These are phyloP conservation scores for Trametes polyzona DNA, from an alignment of 1,284 basidiomycete species.

Conservation along the genomic window DNA sequence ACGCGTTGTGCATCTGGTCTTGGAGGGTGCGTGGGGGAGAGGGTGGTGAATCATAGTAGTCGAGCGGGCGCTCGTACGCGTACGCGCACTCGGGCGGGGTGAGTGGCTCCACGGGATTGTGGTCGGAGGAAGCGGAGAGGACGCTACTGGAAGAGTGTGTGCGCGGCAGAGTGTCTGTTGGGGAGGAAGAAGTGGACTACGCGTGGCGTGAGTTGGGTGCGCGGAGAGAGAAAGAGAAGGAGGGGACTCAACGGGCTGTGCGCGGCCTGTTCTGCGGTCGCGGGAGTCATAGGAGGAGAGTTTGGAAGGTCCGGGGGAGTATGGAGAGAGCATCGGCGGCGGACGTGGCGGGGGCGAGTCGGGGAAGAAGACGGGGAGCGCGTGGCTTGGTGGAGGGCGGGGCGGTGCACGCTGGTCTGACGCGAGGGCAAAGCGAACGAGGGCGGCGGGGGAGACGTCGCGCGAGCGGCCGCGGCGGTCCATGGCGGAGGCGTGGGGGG, in stretches of 20 bases:
- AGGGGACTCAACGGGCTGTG: slow-evolving; percentile 30
- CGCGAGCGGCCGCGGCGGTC: slow-evolving; percentile 35
- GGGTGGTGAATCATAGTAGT: slow-evolving; percentile 47
- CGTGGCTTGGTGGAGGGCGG: slow-evolving; percentile 7
- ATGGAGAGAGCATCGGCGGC: slow-evolving; percentile 9
- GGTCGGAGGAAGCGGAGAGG: slow-evolving; percentile 36
- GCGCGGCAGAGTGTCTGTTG: slow-evolving; percentile 25
- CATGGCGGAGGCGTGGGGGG: no score
- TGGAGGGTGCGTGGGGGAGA: slow-evolving; percentile 55
- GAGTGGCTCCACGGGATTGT: slow-evolving; percentile 27
- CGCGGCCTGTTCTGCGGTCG: slow-evolving; percentile 6
- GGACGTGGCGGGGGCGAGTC: slow-evolving; percentile 1
- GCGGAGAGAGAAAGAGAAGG: slow-evolving; percentile 24
- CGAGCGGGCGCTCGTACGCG: slow-evolving; percentile 20
- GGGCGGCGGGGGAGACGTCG: slow-evolving; percentile 33
- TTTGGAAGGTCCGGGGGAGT: slow-evolving; percentile 10
- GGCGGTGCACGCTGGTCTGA: slow-evolving; percentile 11
- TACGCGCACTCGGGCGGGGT: slow-evolving; percentile 33
- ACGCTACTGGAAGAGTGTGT: slow-evolving; percentile 32
- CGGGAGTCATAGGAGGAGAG: slow-evolving; percentile 11
- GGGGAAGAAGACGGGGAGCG: slow-evolving; percentile 10
- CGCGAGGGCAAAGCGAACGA: slow-evolving; percentile 19
- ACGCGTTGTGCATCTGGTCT: slow-evolving; percentile 68
- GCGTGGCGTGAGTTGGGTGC: slow-evolving; percentile 14
- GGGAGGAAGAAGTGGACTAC: slow-evolving; percentile 28